A percentile compares a stretch with the other conserved stretches of the same genome.
Evolutionary conservation across 441 rosid species (phyloP).

Genomic region (Adansonia grandidieri): DNA sequence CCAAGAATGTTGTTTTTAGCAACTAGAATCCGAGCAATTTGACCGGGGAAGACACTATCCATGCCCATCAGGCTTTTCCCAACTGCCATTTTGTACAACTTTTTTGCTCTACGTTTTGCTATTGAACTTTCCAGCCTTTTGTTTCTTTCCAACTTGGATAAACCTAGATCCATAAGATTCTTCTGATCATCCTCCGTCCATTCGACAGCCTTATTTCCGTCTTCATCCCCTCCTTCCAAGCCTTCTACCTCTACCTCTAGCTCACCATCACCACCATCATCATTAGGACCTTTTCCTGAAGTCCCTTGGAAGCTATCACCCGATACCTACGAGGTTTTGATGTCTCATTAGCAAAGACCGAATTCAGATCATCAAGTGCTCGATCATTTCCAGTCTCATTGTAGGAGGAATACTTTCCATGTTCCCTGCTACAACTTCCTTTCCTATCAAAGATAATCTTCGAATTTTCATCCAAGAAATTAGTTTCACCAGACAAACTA

Average conservation of each 20-base stretch:
- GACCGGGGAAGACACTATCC: slow-evolving; percentile 34
- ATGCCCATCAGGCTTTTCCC: slow-evolving; percentile 53
- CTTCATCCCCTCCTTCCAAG: slow-evolving; percentile 46
- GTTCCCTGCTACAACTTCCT: slow-evolving; percentile 1
- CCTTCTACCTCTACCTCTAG: slow-evolving; percentile 50
- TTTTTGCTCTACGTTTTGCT: slow-evolving; percentile 68
- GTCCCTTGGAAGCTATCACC: slow-evolving; percentile 13
- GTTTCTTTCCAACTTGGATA: slow-evolving; percentile 81
- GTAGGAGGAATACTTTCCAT: slow-evolving; percentile 22
- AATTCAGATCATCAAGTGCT: slow-evolving; percentile 23
- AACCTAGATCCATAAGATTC: slow-evolving; percentile 87
- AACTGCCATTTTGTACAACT: slow-evolving; percentile 45
- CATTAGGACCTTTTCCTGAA: slow-evolving; percentile 31
- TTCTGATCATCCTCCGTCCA: slow-evolving; percentile 90
- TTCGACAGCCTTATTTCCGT: slow-evolving; percentile 48
- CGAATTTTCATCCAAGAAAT: slow-evolving; percentile 38
- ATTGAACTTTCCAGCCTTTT: slow-evolving; percentile 77
- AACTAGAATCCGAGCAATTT: slow-evolving; percentile 50
- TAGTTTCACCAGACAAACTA: slow-evolving; percentile 33
- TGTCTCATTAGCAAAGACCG: background rate
- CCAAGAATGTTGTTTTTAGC: slow-evolving; percentile 47
- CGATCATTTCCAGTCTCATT: slow-evolving; percentile 28
- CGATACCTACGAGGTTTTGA: slow-evolving; percentile 12
- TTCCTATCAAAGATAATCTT: slow-evolving; percentile 2
- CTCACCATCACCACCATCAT: slow-evolving; percentile 38